These are phyloP conservation scores for Gonapodya prolifera DNA, from an alignment of 192 early-diverging fungal genomes.

Conservation along the genomic window DNA sequence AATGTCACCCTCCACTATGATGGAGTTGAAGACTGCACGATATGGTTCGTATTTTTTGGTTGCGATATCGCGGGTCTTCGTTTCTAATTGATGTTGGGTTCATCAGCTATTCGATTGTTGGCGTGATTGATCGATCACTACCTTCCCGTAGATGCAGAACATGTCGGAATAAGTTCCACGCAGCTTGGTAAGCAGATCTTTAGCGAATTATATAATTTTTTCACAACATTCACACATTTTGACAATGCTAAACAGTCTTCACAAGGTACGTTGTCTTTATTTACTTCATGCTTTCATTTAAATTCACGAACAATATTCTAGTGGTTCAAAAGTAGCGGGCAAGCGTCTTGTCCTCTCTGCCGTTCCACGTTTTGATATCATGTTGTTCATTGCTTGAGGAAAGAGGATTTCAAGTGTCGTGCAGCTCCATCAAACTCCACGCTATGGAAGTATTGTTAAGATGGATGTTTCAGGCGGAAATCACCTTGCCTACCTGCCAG, in stretches of 20 bases:
- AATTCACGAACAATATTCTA: too few species aligned
- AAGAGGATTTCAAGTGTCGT: conserved; percentile 14
- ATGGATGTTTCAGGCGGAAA: not conserved
- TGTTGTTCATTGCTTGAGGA: not conserved
- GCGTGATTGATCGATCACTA: conserved; percentile 68
- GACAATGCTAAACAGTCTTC: not conserved
- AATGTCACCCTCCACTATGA: conserved; percentile 89
- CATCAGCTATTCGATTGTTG: conserved; percentile 74
- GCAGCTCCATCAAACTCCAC: conserved; percentile 18
- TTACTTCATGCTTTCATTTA: too few species aligned
- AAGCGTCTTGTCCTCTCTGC: not conserved
- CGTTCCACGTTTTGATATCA: not conserved
- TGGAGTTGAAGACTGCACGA: conserved; percentile 94
- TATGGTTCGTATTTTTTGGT: conserved; percentile 36
- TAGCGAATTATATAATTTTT: not conserved
- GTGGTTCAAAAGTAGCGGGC: not conserved
- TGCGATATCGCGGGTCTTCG: not conserved
- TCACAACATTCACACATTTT: not conserved
- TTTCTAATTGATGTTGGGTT: not conserved
- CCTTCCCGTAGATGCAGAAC: conserved; percentile 83
- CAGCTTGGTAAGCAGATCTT: conserved; percentile 40
- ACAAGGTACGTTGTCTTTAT: not conserved
- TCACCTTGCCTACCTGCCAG: conserved; percentile 14
- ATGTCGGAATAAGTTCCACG: conserved; percentile 92
- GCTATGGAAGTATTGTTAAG: not conserved